Percentiles rank a stretch among this genome's conserved stretches.
These are phyloP conservation scores for Apostasia shenzhenica DNA, from an alignment of 106 monocot species.

Conservation along the genomic window DNA sequence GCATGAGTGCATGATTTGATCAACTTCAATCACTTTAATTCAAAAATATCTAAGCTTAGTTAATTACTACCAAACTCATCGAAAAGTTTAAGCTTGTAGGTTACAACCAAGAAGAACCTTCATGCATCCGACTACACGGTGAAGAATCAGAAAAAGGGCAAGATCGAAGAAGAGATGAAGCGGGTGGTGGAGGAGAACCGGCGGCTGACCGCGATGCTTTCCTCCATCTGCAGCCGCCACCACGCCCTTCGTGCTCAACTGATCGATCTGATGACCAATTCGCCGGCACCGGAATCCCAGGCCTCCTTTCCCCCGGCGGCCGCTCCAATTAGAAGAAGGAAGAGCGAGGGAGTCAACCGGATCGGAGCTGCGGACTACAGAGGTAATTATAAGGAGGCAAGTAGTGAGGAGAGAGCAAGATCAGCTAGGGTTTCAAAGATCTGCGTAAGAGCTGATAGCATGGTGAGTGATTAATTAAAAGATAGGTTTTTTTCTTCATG, in stretches of 20 bases:
- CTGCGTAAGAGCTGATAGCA: constrained; percentile 29
- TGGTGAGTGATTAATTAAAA: constrained; percentile 27
- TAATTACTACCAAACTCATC: constrained; percentile 5
- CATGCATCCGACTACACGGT: not conserved
- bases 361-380: not conserved
- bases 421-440: constrained; percentile 25
- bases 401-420: constrained; percentile 17
- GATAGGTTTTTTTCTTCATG: not conserved
- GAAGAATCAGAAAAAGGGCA: constrained; percentile 1
- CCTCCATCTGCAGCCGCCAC: constrained; percentile 23
- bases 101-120: not conserved
- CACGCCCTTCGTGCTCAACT: constrained; percentile 22
- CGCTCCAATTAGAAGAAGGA: constrained; percentile 25
- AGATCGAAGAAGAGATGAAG: constrained; percentile 22
- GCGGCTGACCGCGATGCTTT: constrained; percentile 36
- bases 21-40: no score
- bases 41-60: not conserved
- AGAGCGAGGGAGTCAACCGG: constrained; percentile 2
- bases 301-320: not conserved
- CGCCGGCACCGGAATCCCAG: constrained; percentile 2
- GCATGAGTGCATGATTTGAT: no score
- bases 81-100: not conserved
- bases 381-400: constrained; percentile 7
- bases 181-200: constrained; percentile 49
- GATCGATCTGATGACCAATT: constrained; percentile 11